These are phyloP conservation scores for Pseudoperonospora humuli DNA, from an alignment of 352 stramenopile genomes.

Conservation along the genomic window DNA sequence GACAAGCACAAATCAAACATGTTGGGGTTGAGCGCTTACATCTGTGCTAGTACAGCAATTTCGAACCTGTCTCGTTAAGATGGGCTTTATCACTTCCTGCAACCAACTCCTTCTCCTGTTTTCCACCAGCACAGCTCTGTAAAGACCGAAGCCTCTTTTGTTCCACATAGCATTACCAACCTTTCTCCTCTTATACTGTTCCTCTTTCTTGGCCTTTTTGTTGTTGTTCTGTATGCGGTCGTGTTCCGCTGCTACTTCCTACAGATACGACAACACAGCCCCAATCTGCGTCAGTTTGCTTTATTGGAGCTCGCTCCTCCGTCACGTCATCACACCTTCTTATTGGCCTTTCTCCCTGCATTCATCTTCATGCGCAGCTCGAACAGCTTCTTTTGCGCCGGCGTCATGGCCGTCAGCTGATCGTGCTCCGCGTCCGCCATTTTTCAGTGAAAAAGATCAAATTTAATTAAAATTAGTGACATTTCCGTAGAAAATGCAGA, in stretches of 20 bases:
- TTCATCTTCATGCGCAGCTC: conserved; percentile 84
- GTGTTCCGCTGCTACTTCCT: conserved; percentile 69
- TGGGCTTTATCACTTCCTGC: conserved; percentile 40
- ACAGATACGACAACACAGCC: conserved; percentile 1
- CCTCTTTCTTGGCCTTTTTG: conserved; percentile 55
- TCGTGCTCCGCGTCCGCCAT: conserved; percentile 35
- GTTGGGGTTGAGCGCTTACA: background rate
- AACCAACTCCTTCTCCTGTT: conserved; percentile 47
- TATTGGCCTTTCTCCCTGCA: conserved; percentile 69
- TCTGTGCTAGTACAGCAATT: background rate
- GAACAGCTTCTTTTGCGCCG: conserved; percentile 75
- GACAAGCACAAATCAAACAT: background rate
- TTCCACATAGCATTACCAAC: conserved; percentile 6
- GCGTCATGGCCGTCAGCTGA: conserved; percentile 52
- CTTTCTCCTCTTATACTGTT: conserved; percentile 46
- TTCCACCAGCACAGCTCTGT: background rate
- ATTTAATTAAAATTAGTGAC: too few species aligned
- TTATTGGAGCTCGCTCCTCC: background rate
- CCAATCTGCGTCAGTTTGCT: background rate
- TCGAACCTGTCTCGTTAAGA: conserved; percentile 56
- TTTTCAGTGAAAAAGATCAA: too few species aligned
- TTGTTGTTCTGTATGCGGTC: conserved; percentile 58
- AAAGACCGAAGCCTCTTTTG: background rate
- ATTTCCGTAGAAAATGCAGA: too few species aligned
- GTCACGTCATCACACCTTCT: conserved; percentile 32